Evolutionary conservation across 1,139 yeast species (phyloP).

Genomic region (Hanseniaspora sp.): DNA sequence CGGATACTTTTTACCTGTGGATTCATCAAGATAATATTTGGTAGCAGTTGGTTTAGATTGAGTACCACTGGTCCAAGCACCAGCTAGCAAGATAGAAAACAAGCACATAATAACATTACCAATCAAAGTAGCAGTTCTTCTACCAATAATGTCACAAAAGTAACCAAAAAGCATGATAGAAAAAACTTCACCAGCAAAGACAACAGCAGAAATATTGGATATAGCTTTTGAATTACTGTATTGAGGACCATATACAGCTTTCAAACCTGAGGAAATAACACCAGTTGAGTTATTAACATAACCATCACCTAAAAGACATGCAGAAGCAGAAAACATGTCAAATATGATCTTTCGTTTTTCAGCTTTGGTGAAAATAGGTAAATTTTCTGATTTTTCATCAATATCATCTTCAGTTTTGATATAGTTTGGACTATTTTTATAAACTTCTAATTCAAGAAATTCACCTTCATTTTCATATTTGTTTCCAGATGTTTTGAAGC

Average conservation of each 20-base stretch:
- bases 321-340: constrained; percentile 82
- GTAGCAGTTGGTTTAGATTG: neutral
- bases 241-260: constrained; percentile 50
- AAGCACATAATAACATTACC: constrained; percentile 63
- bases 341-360: constrained; percentile 34
- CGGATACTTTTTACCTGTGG: constrained; percentile 28
- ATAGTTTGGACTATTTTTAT: constrained; percentile 4
- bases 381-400: constrained; percentile 10
- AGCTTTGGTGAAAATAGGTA: constrained; percentile 16
- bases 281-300: constrained; percentile 77
- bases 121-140: constrained; percentile 69
- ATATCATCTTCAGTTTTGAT: constrained; percentile 5
- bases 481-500: neutral
- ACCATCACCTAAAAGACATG: constrained; percentile 86
- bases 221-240: constrained; percentile 57
- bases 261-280: constrained; percentile 60
- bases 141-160: constrained; percentile 63
- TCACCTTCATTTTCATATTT: constrained; percentile 16
- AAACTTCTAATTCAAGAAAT: constrained; percentile 12
- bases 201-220: constrained; percentile 73
- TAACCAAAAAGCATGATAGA: constrained; percentile 76
- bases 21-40: constrained; percentile 31
- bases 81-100: constrained; percentile 69
- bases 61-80: constrained; percentile 64
- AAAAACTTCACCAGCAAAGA: constrained; percentile 82